Evolutionary conservation across 371 early-diverging fungal species (phyloP).

Genomic region (Cokeromyces recurvatus): DNA sequence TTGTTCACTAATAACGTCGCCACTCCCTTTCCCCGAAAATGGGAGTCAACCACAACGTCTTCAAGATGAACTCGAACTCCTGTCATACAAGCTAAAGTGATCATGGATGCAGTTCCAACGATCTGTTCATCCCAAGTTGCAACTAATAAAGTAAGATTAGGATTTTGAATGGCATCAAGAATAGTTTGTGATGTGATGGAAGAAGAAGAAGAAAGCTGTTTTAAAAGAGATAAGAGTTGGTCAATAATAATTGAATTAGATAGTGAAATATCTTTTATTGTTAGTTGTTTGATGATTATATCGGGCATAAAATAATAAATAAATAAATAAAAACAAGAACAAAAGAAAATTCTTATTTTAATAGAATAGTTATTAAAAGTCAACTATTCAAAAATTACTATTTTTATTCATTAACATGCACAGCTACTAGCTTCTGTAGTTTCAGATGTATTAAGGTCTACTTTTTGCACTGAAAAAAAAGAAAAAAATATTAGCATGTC

Average conservation of each 20-base stretch:
- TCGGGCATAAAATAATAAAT: too few species aligned
- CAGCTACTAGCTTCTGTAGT: constrained; percentile 23
- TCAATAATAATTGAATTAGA: too few species aligned
- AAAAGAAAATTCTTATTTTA: too few species aligned
- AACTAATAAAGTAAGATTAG: constrained; percentile 23
- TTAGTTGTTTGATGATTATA: too few species aligned
- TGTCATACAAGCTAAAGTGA: constrained; percentile 28
- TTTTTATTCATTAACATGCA: constrained; percentile 18
- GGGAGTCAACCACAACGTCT: constrained; percentile 35
- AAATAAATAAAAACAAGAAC: too few species aligned
- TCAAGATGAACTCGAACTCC: constrained; percentile 44
- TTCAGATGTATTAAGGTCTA: constrained; percentile 21
- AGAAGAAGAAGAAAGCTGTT: constrained; percentile 21
- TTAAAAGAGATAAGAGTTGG: not conserved
- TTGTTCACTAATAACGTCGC: constrained; percentile 23
- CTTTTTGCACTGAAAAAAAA: constrained; percentile 30
- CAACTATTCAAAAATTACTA: not conserved
- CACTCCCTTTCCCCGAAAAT: constrained; percentile 30
- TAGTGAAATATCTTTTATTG: too few species aligned
- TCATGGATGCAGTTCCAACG: constrained; percentile 29
- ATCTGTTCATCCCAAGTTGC: not conserved
- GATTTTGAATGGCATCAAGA: constrained; percentile 4
- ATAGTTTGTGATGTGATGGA: not conserved
- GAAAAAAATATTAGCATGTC: not conserved
- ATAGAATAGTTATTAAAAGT: too few species aligned